phyloP scores from a whole-genome alignment of 1,284 basidiomycete species.

The Ustilago esculenta region DNA sequence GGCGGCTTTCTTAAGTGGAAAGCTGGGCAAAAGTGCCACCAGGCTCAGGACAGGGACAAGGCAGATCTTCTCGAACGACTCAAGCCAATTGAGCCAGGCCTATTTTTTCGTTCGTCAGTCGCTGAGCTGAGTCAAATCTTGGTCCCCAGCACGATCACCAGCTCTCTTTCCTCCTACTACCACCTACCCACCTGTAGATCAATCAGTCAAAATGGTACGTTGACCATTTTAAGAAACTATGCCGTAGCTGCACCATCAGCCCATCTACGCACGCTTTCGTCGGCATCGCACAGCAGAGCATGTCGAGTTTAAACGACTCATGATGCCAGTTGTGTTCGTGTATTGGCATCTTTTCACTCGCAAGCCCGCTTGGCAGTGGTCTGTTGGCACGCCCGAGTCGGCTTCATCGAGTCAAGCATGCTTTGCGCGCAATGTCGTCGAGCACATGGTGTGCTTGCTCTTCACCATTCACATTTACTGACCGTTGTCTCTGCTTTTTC shows the following conservation, averaged over 20 bases:
- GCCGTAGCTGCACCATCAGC: too few relatives aligned
- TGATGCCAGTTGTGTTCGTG: too few relatives aligned
- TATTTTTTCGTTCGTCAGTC: slow-evolving; percentile 10
- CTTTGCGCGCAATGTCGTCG: too few relatives aligned
- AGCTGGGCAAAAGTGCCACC: background rate
- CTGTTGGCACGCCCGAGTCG: too few relatives aligned
- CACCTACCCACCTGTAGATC: slow-evolving; percentile 44
- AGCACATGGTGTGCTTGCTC: too few relatives aligned
- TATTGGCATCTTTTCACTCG: too few relatives aligned
- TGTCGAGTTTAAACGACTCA: too few relatives aligned
- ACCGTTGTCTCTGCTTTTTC: background rate
- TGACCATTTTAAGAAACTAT: background rate
- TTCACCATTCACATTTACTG: too few relatives aligned
- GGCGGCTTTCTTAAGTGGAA: background rate
- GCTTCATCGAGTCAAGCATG: too few relatives aligned
- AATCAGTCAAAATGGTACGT: slow-evolving; percentile 46
- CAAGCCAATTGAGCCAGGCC: background rate
- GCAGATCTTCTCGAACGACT: slow-evolving; percentile 37
- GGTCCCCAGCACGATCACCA: slow-evolving; percentile 10
- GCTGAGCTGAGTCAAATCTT: slow-evolving; percentile 6
- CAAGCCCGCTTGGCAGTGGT: too few relatives aligned
- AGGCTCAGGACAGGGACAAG: background rate
- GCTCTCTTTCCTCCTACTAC: slow-evolving; percentile 14
- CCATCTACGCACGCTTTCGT: too few relatives aligned
- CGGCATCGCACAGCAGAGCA: too few relatives aligned